Base-by-base conservation (phyloP, 202 grass and related monocot genomes). In the Schoenoplectus triqueter region DNA sequence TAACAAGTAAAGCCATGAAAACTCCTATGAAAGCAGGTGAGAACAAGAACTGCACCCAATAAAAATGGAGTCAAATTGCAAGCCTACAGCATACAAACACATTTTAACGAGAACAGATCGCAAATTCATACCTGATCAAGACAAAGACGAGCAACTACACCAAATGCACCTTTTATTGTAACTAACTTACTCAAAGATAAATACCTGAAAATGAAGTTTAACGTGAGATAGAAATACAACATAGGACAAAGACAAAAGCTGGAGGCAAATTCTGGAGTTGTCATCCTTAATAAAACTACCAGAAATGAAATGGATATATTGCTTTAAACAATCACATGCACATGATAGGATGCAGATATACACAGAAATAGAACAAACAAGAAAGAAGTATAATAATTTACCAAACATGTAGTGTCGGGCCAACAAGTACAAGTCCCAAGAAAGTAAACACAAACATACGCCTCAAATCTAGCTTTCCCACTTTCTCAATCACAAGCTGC, bases 141-240 rank as follows among this genome's bases (percentile, higher is more conserved):
- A 31, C 89, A 49, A 87, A 98, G 95, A 63, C 90, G 86, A 78
- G 80, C 78, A 84, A 90, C 70, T 81, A 87, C 92, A 91, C 93
- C 93, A 80, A 87, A 78, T 55, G 91, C 90, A 57, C 93, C 93
- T 19, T 66, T 77, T 15, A 89, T 6, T 17, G 84, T 87, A 56
- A 98, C 93, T 68, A 98, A 64, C 86, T 90, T 95, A 89, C 92
- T 98, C 81, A 98, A 88, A 90, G 92, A 98, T 79, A 95, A 81
- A 78, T 98, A 98, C 91, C 96, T 98, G 86, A 80, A 91, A 48
- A 48, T 63, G 20, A 55, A 66, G 9, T 63, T 7, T 80, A 50
- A 20, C 52, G 21, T 85, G 80, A 54, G 88, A 86, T 79, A 18
- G 88, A 81, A 59, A 14, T 31, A 76, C 49, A 44, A 67, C 3